Percentiles rank a stretch among this genome's conserved stretches.
Conservation (phyloP, 148 eudicot species). For the Nepenthes mirabilis region DNA sequence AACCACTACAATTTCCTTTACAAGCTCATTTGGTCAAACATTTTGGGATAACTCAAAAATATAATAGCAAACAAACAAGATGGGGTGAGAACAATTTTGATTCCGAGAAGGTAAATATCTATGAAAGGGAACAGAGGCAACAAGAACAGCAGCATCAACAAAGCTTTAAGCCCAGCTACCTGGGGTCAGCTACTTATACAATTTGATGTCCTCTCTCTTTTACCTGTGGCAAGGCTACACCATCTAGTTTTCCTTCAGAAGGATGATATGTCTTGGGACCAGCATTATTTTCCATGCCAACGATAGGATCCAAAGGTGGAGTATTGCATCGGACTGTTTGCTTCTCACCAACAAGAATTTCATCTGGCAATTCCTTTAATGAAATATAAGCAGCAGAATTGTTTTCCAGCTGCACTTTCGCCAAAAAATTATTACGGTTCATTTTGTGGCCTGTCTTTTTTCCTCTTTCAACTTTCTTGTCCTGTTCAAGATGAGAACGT, state of each 20-base stretch:
- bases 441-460: constrained; percentile 7
- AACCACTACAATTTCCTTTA: too few relatives aligned
- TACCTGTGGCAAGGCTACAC: constrained; percentile 26
- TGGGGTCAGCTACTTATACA: background rate
- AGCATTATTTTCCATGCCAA: constrained; percentile 5
- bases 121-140: too few relatives aligned
- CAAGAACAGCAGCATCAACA: too few relatives aligned
- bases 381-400: background rate
- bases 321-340: constrained; percentile 8
- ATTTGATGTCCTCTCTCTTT: background rate
- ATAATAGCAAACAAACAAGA: too few relatives aligned
- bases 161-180: too few relatives aligned
- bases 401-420: constrained; percentile 7
- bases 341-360: constrained; percentile 10
- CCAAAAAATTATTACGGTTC: constrained; percentile 6
- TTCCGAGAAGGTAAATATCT: background rate
- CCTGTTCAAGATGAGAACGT: constrained; percentile 13
- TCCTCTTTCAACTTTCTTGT: constrained; percentile 22
- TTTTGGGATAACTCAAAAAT: too few relatives aligned
- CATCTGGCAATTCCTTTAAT: constrained; percentile 6
- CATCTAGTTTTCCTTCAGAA: constrained; percentile 11
- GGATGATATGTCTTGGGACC: constrained; percentile 3
- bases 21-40: too few relatives aligned
- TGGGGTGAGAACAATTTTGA: too few relatives aligned
- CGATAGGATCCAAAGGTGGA: constrained; percentile 5